Evolutionary conservation across 371 early-diverging fungal genomes (phyloP).

Genomic region (Syncephalastrum monosporum): DNA sequence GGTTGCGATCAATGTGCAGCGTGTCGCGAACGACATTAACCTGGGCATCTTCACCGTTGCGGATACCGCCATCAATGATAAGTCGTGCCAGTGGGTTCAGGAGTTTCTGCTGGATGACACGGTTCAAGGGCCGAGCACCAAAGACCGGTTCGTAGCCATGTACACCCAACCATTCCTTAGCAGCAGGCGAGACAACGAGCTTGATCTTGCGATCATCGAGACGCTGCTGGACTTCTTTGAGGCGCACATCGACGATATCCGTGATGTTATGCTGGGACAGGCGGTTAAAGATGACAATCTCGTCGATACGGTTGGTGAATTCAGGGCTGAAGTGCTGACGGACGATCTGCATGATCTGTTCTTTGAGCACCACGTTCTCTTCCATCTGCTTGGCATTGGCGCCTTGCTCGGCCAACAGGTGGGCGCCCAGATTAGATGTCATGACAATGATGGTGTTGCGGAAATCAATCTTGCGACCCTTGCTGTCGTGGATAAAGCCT

Average conservation of each 20-base stretch:
- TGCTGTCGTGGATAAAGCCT: conserved; percentile 86
- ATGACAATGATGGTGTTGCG: conserved; percentile 92
- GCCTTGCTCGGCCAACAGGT: conserved; percentile 44
- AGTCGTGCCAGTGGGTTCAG: conserved; percentile 80
- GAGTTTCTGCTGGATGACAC: conserved; percentile 77
- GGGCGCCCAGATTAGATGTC: conserved; percentile 83
- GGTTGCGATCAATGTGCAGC: conserved; percentile 42
- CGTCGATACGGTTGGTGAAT: conserved; percentile 91
- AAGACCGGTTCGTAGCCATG: conserved; percentile 84
- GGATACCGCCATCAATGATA: conserved; percentile 77
- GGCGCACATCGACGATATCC: conserved; percentile 82
- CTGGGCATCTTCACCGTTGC: conserved; percentile 61
- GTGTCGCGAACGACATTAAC: conserved; percentile 39
- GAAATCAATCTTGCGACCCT: conserved; percentile 85
- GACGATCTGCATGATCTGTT: conserved; percentile 65
- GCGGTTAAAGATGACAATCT: conserved; percentile 82
- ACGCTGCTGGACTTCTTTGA: conserved; percentile 73
- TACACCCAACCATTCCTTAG: conserved; percentile 78
- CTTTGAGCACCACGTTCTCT: conserved; percentile 50
- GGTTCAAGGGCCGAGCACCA: conserved; percentile 84
- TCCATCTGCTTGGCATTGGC: conserved; percentile 20
- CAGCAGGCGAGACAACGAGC: conserved; percentile 61
- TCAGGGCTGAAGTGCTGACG: conserved; percentile 87
- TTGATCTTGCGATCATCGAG: conserved; percentile 73
- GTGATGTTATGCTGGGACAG: conserved; percentile 70